Percentiles rank a stretch among this genome's conserved stretches.
Conservation (phyloP, 768 basidiomycete genomes). For the Crepidotus variabilis region DNA sequence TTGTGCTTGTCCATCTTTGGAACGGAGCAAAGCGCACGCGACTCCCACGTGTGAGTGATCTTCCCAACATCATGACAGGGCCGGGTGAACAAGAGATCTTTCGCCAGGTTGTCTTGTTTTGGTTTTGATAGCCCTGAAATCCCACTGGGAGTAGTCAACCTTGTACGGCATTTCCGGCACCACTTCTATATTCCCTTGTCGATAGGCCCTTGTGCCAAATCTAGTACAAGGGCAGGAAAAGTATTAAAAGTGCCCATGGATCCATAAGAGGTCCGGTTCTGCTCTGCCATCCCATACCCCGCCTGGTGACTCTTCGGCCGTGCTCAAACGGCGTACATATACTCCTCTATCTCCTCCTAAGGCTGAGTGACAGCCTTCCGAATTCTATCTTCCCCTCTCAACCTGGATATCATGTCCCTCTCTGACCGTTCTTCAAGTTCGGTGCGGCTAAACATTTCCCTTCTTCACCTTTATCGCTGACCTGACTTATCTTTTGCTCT, state of each 20-base stretch:
- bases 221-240: slow-evolving; percentile 15
- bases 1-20: neutral
- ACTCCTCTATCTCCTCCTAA: slow-evolving; percentile 4
- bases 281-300: slow-evolving; percentile 10
- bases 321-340: neutral
- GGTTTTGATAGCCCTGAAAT: neutral
- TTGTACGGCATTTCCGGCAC: neutral
- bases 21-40: slow-evolving; percentile 1
- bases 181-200: neutral
- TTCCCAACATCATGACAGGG: neutral
- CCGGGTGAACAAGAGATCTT: neutral
- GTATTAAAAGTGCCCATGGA: slow-evolving; percentile 20
- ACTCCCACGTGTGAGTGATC: slow-evolving; percentile 6
- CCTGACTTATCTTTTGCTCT: slow-evolving; percentile 4
- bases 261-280: slow-evolving; percentile 5
- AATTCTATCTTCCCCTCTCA: neutral
- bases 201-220: slow-evolving; percentile 24
- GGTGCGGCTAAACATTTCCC: slow-evolving; percentile 18
- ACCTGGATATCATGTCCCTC: slow-evolving; percentile 21
- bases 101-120: neutral
- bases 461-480: neutral
- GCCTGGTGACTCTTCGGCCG: neutral
- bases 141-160: neutral
- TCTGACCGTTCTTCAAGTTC: slow-evolving; percentile 31
- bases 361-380: too few relatives aligned